Evolutionary conservation across 139 green algal genomes (phyloP), one percentile per base, ranked within the genome.

Genomic region (Pleodorina starrii): DNA sequence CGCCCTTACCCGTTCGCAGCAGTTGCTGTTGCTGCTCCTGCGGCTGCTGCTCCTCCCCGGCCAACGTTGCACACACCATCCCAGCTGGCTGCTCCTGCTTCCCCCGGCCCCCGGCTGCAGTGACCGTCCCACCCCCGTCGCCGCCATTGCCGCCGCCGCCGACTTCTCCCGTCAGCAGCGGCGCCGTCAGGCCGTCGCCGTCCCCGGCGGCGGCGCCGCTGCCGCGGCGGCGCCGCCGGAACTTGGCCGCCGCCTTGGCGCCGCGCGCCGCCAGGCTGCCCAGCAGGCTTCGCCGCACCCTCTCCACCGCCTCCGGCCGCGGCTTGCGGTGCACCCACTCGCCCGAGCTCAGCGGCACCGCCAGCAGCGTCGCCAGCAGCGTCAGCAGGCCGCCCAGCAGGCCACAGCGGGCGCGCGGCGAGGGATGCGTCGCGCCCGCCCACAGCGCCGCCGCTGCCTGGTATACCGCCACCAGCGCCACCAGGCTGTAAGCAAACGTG

Each of bases 401-500:
- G 2, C 46, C 40, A 16, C 74, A 44, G 27, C 57, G 82, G 0
- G 81, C 72, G 43, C 29, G 4, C 23, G 11, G 25, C 9, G n/a
- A 43, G 48, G 68, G 38, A 29, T 91, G 43, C 25, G 72, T 23
- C 50, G 63, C 54, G 9, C 32, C 87, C 10, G 85, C 25, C 42
- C 76, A 50, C 32, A 93, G 83, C 25, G 87, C 79, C 40, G 79
- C 77, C 2, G 40, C 79, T 35, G 92, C 93, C 46, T 96, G 92
- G 88, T 90, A 96, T 2, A 96, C 50, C 1, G 93, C 94, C 38
- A 97, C 35, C 21, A 91, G 48, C 19, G 44, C 89, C 35, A 97
- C 89, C 0, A 94, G 46, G 35, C 66, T 40, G 71, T 92, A 95
- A 32, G 89, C 35, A 12, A 84, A 63, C 2, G 80, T 68, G 36